These are phyloP conservation scores for Rubus parviflorus DNA, from an alignment of 306 rosid species.

Conservation along the genomic window DNA sequence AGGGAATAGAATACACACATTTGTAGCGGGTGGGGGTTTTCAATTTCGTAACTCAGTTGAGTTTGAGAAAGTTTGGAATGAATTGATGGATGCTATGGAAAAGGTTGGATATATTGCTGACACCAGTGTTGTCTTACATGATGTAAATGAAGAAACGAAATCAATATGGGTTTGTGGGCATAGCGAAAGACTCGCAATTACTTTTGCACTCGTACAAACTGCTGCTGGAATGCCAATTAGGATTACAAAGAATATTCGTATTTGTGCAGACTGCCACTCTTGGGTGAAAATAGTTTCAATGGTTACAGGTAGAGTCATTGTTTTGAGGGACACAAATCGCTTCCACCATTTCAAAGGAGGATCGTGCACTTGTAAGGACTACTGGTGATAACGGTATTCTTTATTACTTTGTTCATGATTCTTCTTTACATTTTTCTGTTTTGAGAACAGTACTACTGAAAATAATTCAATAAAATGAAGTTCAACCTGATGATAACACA, in stretches of 20 bases:
- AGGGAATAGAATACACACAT: slow-evolving; percentile 42
- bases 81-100: slow-evolving; percentile 38
- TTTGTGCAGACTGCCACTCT: slow-evolving; percentile 59
- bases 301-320: slow-evolving; percentile 41
- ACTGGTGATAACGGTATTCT: slow-evolving; percentile 42
- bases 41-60: slow-evolving; percentile 46
- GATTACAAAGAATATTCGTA: slow-evolving; percentile 57
- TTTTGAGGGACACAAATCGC: slow-evolving; percentile 57
- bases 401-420: neutral
- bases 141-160: slow-evolving; percentile 31
- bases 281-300: slow-evolving; percentile 58
- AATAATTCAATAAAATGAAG: neutral
- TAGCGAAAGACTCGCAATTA: slow-evolving; percentile 53
- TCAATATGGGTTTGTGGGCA: slow-evolving; percentile 53
- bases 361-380: slow-evolving; percentile 58
- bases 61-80: slow-evolving; percentile 41
- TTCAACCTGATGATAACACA: neutral
- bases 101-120: slow-evolving; percentile 42
- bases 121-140: slow-evolving; percentile 54
- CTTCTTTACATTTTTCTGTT: neutral
- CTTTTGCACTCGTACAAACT: slow-evolving; percentile 45
- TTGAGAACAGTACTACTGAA: neutral
- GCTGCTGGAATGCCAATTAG: slow-evolving; percentile 48
- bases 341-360: slow-evolving; percentile 64
- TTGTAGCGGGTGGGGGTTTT: slow-evolving; percentile 54